Percentiles rank a stretch among this genome's conserved stretches.
Evolutionary conservation across 1,284 basidiomycete species (phyloP).

Genomic region (Cryptococcus maquisensis): DNA sequence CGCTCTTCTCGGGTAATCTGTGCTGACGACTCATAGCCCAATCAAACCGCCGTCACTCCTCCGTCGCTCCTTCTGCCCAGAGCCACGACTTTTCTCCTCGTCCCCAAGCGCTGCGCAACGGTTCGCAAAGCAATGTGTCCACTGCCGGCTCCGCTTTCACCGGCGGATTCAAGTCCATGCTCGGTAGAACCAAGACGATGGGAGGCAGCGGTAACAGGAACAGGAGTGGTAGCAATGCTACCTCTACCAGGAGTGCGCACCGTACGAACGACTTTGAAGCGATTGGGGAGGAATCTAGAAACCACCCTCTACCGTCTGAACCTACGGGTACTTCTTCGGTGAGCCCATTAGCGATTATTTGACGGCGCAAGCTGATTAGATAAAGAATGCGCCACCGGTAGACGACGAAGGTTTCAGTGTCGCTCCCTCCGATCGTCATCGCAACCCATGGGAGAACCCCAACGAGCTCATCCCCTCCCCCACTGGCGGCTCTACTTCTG

Average conservation of each 20-base stretch:
- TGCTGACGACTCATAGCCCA: constrained; percentile 11
- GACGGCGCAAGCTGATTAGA: background rate
- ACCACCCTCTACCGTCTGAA: too few species aligned
- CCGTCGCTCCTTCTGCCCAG: constrained; percentile 8
- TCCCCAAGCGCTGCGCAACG: constrained; percentile 24
- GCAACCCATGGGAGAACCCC: constrained; percentile 50
- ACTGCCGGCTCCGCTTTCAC: constrained; percentile 20
- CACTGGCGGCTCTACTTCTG: constrained; percentile 1
- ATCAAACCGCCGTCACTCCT: constrained; percentile 18
- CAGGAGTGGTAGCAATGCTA: constrained; percentile 25
- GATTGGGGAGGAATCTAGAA: constrained; percentile 19
- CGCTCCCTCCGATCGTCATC: constrained; percentile 52
- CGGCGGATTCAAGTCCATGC: constrained; percentile 48
- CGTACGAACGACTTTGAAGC: constrained; percentile 12
- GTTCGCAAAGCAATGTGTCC: constrained; percentile 22
- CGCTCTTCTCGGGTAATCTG: too few species aligned
- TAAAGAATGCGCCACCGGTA: constrained; percentile 36
- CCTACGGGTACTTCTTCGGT: background rate
- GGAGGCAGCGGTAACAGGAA: constrained; percentile 20
- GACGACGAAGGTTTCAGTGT: constrained; percentile 55
- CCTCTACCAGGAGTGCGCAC: constrained; percentile 24
- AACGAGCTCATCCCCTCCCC: constrained; percentile 25
- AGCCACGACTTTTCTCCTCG: constrained; percentile 34
- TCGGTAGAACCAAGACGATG: constrained; percentile 41
- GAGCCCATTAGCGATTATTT: background rate